Base-by-base conservation (phyloP, 805 yeast species). In the Yueomyces sinensis region DNA sequence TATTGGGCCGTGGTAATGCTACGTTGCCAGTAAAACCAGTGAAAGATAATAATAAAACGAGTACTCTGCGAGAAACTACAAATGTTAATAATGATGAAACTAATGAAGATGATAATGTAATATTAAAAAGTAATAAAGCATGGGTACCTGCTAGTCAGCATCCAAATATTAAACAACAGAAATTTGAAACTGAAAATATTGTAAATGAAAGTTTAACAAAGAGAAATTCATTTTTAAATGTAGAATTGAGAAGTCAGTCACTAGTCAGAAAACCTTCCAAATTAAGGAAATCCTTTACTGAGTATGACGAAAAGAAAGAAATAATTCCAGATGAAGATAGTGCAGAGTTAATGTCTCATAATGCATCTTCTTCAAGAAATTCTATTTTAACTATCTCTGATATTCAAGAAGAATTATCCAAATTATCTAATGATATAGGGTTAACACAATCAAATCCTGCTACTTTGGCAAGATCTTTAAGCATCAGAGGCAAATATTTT, bases 61-160 rank as follows among this genome's bases (percentile, higher is more conserved):
- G 11, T 20, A 11, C 7, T 7, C 11, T 20, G 24, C n/a, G n/a
- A n/a, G 11, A 11, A 7, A 7, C 24, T 20, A 20, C 7, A 7
- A 20, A 7, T 11, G 11, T 20, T 7, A 20, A 7, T 7, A 11
- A 20, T 20, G 7, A 7, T 20, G 24, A 7, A 20, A 20, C 24
- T 11, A 7, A 7, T 20, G 11, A 20, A 7, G 11, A 20, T 20
- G 11, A 20, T 20, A 20, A 7, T 7, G 24, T 7, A 20, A 11
- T 20, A 11, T 7, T 20, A 11, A 20, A 20, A 20, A 20, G 68
- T 27, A 62, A 70, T 36, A 58, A 81, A 24, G 59, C 89, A 33
- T 89, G 97, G 97, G 95, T 89, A 1, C 96, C 97, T 0, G 97
- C 97, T 1, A 75, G 74, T 39, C 66, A 83, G 22, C 97, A 89